These are phyloP conservation scores for Boletus huronensis DNA, from an alignment of 768 basidiomycete genomes.

Conservation along the genomic window DNA sequence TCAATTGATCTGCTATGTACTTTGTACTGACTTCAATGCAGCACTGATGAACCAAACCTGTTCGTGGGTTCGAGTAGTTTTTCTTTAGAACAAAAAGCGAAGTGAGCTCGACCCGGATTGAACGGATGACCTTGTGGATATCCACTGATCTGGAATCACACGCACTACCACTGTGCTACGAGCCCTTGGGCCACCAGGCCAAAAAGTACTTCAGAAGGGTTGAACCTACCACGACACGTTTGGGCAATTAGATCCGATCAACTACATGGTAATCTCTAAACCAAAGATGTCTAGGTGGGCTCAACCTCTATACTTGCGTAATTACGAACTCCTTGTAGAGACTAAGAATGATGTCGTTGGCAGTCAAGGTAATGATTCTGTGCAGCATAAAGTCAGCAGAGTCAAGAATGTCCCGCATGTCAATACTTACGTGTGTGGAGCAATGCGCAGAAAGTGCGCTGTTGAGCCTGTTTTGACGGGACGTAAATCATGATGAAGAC, in stretches of 20 bases:
- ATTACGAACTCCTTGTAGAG: constrained; percentile 51
- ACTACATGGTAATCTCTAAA: neutral
- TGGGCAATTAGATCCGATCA: neutral
- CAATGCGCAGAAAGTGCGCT: constrained; percentile 90
- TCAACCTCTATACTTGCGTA: constrained; percentile 10
- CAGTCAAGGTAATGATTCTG: constrained; percentile 87
- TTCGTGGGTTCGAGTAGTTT: neutral
- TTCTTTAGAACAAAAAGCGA: neutral
- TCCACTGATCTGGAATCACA: constrained; percentile 30
- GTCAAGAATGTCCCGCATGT: neutral
- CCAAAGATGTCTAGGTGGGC: neutral
- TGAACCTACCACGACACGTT: too few relatives aligned
- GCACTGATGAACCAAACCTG: neutral
- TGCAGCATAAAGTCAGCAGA: constrained; percentile 1
- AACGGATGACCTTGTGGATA: constrained; percentile 44
- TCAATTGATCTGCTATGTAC: constrained; percentile 8
- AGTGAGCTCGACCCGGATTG: constrained; percentile 40
- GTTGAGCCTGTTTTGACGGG: constrained; percentile 61
- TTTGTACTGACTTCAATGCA: neutral
- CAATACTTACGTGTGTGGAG: constrained; percentile 76
- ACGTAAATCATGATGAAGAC: neutral
- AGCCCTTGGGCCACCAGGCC: constrained; percentile 6
- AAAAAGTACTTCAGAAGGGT: too few relatives aligned
- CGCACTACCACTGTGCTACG: constrained; percentile 34
- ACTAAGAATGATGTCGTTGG: constrained; percentile 74